These are phyloP conservation scores for Lactifluus subvellereus DNA, from an alignment of 768 basidiomycete genomes.

Conservation along the genomic window DNA sequence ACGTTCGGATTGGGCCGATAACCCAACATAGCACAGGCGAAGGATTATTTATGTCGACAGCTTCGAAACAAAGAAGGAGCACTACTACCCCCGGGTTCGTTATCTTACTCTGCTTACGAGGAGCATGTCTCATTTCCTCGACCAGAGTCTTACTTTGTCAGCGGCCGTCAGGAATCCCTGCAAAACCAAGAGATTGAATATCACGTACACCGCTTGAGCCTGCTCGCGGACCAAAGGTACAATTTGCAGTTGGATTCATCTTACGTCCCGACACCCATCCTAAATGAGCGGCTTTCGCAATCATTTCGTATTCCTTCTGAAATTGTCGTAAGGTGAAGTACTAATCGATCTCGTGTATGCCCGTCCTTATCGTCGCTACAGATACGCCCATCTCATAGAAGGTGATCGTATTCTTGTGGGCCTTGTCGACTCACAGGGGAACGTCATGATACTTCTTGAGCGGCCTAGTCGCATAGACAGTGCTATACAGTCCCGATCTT, in stretches of 20 bases:
- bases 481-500: not conserved
- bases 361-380: not conserved
- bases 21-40: not conserved
- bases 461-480: constrained; percentile 2
- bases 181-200: constrained; percentile 20
- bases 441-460: constrained; percentile 19
- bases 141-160: constrained; percentile 11
- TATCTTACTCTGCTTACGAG: too few relatives aligned
- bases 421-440: constrained; percentile 8
- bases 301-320: constrained; percentile 12
- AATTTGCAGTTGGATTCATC: constrained; percentile 18
- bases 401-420: constrained; percentile 16
- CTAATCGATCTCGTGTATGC: too few relatives aligned
- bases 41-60: constrained; percentile 1
- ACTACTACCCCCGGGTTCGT: constrained; percentile 8
- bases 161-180: constrained; percentile 2
- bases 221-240: constrained; percentile 14
- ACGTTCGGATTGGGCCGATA: not conserved
- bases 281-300: constrained; percentile 8
- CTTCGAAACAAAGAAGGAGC: constrained; percentile 9
- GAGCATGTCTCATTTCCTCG: not conserved
- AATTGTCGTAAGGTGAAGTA: constrained; percentile 3
- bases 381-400: constrained; percentile 20
- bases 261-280: constrained; percentile 13
- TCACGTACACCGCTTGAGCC: constrained; percentile 1